These are phyloP conservation scores for Triticum turgidum DNA, from an alignment of 176 grass and related monocot species.

Conservation along the genomic window DNA sequence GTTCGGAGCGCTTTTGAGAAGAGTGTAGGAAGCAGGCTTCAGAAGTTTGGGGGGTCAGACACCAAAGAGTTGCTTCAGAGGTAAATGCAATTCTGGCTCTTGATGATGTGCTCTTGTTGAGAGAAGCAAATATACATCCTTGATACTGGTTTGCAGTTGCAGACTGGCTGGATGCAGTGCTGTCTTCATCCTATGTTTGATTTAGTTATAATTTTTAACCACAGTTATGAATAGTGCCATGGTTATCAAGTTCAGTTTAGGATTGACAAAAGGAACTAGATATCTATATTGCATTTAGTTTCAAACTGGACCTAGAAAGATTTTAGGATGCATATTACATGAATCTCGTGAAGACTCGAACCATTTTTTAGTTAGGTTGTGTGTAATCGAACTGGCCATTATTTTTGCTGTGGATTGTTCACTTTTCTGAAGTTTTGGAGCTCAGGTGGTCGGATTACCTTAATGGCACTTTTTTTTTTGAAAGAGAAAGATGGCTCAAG, in stretches of 20 bases:
- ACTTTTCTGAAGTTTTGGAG: neutral
- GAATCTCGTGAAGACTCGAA: neutral
- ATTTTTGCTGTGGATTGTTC: neutral
- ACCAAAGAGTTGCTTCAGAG: slow-evolving; percentile 80
- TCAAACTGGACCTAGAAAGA: neutral
- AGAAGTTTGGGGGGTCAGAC: slow-evolving; percentile 66
- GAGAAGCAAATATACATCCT: neutral
- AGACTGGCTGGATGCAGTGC: neutral
- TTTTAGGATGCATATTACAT: neutral
- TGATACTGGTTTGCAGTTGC: neutral
- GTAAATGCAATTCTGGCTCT: slow-evolving; percentile 40
- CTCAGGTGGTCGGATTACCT: neutral
- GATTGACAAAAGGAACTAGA: neutral
- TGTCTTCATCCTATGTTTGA: neutral
- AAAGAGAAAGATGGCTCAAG: too few species aligned
- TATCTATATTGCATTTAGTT: neutral
- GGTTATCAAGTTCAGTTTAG: neutral
- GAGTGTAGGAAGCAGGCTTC: slow-evolving; percentile 69
- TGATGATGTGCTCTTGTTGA: neutral
- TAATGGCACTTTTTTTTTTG: neutral
- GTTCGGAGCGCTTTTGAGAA: slow-evolving; percentile 78
- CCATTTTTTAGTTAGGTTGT: neutral
- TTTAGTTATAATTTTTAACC: neutral
- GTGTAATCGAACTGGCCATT: neutral
- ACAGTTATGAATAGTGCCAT: neutral